Base-by-base conservation (phyloP, 2,329 filamentous ascomycete genomes). In the Pestalotiopsis sp. region DNA sequence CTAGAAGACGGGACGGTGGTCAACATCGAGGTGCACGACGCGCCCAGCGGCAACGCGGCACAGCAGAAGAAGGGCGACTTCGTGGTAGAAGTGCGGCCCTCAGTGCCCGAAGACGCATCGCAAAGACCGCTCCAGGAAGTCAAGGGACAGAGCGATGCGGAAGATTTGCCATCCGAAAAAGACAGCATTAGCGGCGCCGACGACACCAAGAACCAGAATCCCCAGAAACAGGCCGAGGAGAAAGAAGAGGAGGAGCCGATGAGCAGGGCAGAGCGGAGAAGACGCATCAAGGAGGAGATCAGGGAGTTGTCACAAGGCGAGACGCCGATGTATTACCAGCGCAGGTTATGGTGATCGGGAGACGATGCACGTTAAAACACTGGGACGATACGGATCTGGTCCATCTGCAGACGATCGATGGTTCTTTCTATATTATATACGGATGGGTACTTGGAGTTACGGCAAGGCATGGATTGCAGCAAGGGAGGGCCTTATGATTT, bases 251-350 rank as follows among this genome's bases (percentile, higher is more conserved):
- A 49, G 41, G 41, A 86, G 74, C 85, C 85, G 1, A 77, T 89
- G 23, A 86, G 81, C 68, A 80, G 80, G 67, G 86, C 84, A 0
- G 85, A 89, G 78, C 83, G 89, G 73, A 82, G 89, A 73, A 82
- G 82, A 75, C 80, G 84, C 72, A 91, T 90, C 74, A 89, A 87
- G 75, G 84, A 87, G 70, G 87, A 90, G 73, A 84, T 90, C 70
- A 79, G 78, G 76, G 81, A 78, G 70, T 74, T 86, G 67, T 81
- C 85, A 6, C 83, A 83, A 74, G 78, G 79, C 17, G 79, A 85
- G 2, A 79, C 80, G 75, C 85, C 80, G 14, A 79, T 83, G 27
- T 86, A 85, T 70, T 89, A 89, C 73, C 86, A 88, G 73, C 83
- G 87, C 61, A 79, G 88, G 63, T 78, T 89, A 70, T 88, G 85